Base-by-base conservation (phyloP, 495 filamentous ascomycete species). In the Annulohypoxylon moriforme region DNA sequence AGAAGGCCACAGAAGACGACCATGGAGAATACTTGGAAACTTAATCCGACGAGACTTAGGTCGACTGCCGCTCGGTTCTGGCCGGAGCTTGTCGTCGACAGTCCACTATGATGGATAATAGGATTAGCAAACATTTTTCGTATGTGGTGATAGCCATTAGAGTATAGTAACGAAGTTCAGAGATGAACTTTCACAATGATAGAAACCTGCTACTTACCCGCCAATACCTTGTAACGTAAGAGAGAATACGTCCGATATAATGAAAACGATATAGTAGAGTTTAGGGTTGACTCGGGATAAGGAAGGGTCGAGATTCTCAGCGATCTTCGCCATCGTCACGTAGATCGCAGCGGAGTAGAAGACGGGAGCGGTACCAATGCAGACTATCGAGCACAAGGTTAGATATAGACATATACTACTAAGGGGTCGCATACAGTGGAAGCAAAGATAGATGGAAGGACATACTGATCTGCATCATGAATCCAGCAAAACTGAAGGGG, bases 281-380 rank as follows among this genome's bases (percentile, higher is more conserved):
- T 80, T 80, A 10, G 87, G 82, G 14, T 76, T 77, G 58, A 91
- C 81, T 60, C 86, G 84, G 1, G 85, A 85, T 42, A 85, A 77
- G n/a, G 81, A 73, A 5, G 80, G 73, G 27, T 81, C 82, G 72
- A 88, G 78, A 60, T 80, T 79, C 62, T 78, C 65, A 64, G 88
- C 81, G 44, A 79, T 83, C 59, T 36, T 44, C 11, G 79, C 77
- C 14, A 85, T 75, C n/a, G 85, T 88, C 59, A 89, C 77, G 75
- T 91, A 91, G 61, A 90, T 86, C 14, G 82, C 86, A 0, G 88
- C 88, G 13, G 86, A 83, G 65, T 86, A 81, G 69, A 86, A 90
- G 29, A 87, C 84, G 0, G 89, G 89, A 1, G 81, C 86, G 33
- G 86, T 79, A 9, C 84, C 87, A 24, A 91, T 79, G 60, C 85